Evolutionary conservation across 2,329 filamentous ascomycete genomes (phyloP).

Genomic region (Rhytidhysteron rufulum): DNA sequence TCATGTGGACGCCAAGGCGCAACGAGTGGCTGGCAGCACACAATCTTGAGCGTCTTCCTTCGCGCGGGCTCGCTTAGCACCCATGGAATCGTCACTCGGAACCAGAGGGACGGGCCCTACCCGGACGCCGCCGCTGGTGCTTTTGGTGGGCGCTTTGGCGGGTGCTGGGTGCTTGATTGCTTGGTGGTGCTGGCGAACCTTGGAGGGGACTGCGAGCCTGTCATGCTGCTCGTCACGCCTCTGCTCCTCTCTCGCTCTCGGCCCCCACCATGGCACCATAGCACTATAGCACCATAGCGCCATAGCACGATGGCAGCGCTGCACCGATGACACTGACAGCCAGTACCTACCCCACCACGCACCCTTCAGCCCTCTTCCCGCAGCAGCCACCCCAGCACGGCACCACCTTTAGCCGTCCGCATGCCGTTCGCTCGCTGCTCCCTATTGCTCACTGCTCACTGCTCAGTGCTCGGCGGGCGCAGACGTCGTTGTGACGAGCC

Average conservation of each 20-base stretch:
- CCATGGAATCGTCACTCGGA: neutral
- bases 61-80: slow-evolving; percentile 20
- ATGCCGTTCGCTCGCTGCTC: too few relatives aligned
- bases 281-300: too few relatives aligned
- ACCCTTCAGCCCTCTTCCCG: neutral
- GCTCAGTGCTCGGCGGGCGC: too few relatives aligned
- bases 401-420: neutral
- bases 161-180: too few relatives aligned
- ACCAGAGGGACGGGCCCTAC: neutral
- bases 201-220: too few relatives aligned
- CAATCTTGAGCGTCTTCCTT: slow-evolving; percentile 14
- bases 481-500: too few relatives aligned
- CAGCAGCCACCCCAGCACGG: neutral
- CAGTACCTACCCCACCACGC: neutral
- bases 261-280: slow-evolving; percentile 4
- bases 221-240: neutral
- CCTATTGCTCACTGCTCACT: too few relatives aligned
- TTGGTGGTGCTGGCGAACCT: too few relatives aligned
- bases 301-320: too few relatives aligned
- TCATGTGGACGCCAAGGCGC: slow-evolving; percentile 26
- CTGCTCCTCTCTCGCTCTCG: neutral
- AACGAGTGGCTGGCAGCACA: slow-evolving; percentile 20
- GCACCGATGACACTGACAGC: too few relatives aligned
- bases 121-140: too few relatives aligned
- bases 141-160: too few relatives aligned